Percentiles rank a stretch among this genome's conserved stretches.
Evolutionary conservation across 2,329 filamentous ascomycete genomes (phyloP).

Genomic region (Hawksworthiomyces lignivorus): DNA sequence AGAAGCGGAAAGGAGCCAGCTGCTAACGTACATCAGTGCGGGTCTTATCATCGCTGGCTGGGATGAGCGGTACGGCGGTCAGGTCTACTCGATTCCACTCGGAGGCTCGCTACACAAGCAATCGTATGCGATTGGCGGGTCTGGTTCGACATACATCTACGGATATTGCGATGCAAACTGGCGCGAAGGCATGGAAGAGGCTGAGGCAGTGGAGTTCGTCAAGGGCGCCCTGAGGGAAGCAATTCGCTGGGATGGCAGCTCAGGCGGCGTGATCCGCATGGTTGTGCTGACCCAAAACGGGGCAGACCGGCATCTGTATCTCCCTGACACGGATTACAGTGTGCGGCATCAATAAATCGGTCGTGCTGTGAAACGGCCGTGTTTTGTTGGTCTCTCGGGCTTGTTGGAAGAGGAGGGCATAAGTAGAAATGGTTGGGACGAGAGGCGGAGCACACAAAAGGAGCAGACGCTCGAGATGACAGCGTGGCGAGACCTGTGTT

Average conservation of each 20-base stretch:
- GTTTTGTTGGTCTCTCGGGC: too few species aligned
- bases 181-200: slow-evolving; percentile 89
- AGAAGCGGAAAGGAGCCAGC: slow-evolving; percentile 1
- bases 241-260: slow-evolving; percentile 99
- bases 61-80: slow-evolving; percentile 88
- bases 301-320: slow-evolving; percentile 86
- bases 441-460: too few species aligned
- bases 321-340: slow-evolving; percentile 84
- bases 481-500: too few species aligned
- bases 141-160: slow-evolving; percentile 98
- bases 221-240: slow-evolving; percentile 86
- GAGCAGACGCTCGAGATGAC: too few species aligned
- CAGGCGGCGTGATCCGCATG: slow-evolving; percentile 95
- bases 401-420: too few species aligned
- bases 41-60: slow-evolving; percentile 98
- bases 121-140: slow-evolving; percentile 88
- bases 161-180: slow-evolving; percentile 97
- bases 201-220: slow-evolving; percentile 85
- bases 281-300: slow-evolving; percentile 88
- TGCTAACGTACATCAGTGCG: too few species aligned
- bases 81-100: slow-evolving; percentile 95
- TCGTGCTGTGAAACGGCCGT: background rate
- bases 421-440: too few species aligned
- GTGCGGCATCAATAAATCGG: slow-evolving; percentile 54
- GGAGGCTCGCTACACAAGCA: slow-evolving; percentile 98